A percentile compares a stretch with the other conserved stretches of the same genome.
These are phyloP conservation scores for Hortiboletus flavorubellus DNA, from an alignment of 768 basidiomycete genomes.

Conservation along the genomic window DNA sequence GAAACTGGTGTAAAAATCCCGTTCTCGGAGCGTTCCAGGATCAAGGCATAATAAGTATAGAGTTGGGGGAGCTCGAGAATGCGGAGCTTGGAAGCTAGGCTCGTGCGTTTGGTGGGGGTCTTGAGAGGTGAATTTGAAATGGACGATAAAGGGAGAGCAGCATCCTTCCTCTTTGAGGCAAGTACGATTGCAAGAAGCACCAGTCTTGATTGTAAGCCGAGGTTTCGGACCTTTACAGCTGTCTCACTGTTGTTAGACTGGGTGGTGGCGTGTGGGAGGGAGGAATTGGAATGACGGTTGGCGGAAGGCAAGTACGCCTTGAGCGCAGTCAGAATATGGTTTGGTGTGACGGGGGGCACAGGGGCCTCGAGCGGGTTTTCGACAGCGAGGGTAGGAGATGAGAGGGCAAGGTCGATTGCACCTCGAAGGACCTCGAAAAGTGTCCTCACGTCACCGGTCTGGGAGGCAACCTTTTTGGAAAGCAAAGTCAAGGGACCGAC, in stretches of 20 bases:
- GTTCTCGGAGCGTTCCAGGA: conserved; percentile 55
- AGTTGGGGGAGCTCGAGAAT: conserved; percentile 59
- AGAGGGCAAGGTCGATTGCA: conserved; percentile 70
- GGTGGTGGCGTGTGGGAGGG: conserved; percentile 18
- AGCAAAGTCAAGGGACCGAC: conserved; percentile 62
- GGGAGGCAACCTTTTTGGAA: conserved; percentile 75
- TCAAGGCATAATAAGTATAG: conserved; percentile 57
- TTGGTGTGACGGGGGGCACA: conserved; percentile 52
- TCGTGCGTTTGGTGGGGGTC: conserved; percentile 52
- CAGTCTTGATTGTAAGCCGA: conserved; percentile 73
- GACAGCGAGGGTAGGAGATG: conserved; percentile 16
- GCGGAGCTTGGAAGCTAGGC: conserved; percentile 34
- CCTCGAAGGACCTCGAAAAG: conserved; percentile 78
- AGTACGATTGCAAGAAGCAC: conserved; percentile 63
- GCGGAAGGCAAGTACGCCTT: conserved; percentile 61
- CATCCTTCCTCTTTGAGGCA: conserved; percentile 59
- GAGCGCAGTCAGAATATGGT: conserved; percentile 69
- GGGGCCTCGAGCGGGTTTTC: conserved; percentile 32
- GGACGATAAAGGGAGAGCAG: conserved; percentile 50
- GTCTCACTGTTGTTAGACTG: conserved; percentile 53
- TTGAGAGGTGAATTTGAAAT: conserved; percentile 31
- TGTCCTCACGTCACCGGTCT: conserved; percentile 80
- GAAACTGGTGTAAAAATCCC: conserved; percentile 63
- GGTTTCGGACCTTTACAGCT: conserved; percentile 58
- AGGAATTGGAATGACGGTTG: conserved; percentile 10